These are phyloP conservation scores for Fusarium torulosum DNA, from an alignment of 2,329 filamentous ascomycete species.

Conservation along the genomic window DNA sequence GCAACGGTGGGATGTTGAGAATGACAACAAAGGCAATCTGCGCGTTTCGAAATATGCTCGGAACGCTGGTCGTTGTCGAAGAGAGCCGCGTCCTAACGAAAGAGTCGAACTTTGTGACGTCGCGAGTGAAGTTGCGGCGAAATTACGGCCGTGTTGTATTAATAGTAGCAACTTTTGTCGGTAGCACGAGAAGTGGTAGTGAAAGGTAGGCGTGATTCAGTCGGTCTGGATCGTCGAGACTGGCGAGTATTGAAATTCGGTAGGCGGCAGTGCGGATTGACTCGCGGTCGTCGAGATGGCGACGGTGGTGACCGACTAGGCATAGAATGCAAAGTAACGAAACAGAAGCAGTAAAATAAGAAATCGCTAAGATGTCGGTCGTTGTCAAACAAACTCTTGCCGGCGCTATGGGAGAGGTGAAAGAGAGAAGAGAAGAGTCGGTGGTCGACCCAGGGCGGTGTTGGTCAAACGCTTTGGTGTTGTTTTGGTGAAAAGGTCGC, in stretches of 20 bases:
- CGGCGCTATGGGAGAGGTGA: slow-evolving; percentile 13
- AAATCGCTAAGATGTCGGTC: slow-evolving; percentile 30
- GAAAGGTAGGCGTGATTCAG: slow-evolving; percentile 41
- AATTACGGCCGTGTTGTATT: slow-evolving; percentile 34
- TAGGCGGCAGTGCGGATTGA: slow-evolving; percentile 7
- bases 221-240: slow-evolving; percentile 26
- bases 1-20: slow-evolving; percentile 34
- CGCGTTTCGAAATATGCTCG: slow-evolving; percentile 27
- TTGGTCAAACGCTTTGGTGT: slow-evolving; percentile 41
- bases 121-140: slow-evolving; percentile 21
- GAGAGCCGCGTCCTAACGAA: slow-evolving; percentile 21
- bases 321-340: slow-evolving; percentile 9
- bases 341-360: slow-evolving; percentile 7
- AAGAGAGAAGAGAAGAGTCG: slow-evolving; percentile 30
- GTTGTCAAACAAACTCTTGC: slow-evolving; percentile 22
- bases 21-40: slow-evolving; percentile 20
- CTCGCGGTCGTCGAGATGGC: slow-evolving; percentile 19
- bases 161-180: slow-evolving; percentile 19
- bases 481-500: slow-evolving; percentile 50
- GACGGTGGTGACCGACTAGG: slow-evolving; percentile 16
- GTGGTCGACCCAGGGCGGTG: slow-evolving; percentile 43
- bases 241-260: slow-evolving; percentile 8
- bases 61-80: slow-evolving; percentile 4
- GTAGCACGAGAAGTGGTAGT: slow-evolving; percentile 16
- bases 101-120: slow-evolving; percentile 22